Conservation (phyloP, 2,329 filamentous ascomycete genomes). For the Pseudocercospora macadamiae region DNA sequence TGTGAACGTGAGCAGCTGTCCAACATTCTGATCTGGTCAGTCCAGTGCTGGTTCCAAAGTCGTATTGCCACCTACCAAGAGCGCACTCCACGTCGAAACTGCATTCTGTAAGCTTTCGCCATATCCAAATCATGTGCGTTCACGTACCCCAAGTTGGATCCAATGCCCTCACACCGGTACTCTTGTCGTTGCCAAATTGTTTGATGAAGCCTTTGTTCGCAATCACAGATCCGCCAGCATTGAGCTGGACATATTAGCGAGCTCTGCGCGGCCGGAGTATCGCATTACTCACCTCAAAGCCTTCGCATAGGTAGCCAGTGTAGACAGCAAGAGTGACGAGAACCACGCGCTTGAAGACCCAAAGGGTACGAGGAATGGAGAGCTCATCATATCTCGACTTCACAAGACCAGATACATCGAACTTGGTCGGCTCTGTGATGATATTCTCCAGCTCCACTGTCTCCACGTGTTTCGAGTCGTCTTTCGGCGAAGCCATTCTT, state of each 20-base stretch:
- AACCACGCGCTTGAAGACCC: constrained; percentile 9
- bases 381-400: constrained; percentile 15
- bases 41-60: no score
- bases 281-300: constrained; percentile 2
- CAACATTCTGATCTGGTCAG: constrained; percentile 7
- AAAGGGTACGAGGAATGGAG: constrained; percentile 5
- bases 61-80: no score
- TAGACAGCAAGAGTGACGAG: constrained; percentile 8
- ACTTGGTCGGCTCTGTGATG: background rate
- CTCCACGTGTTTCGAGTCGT: background rate
- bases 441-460: no score
- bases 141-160: constrained; percentile 3
- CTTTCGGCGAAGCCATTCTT: constrained; percentile 3
- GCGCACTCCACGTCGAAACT: constrained; percentile 14
- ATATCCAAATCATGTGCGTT: background rate
- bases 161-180: constrained; percentile 6
- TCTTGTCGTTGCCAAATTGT: constrained; percentile 7
- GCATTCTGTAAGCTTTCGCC: background rate
- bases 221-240: constrained; percentile 2
- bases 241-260: background rate
- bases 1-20: constrained; percentile 12
- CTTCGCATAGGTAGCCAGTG: constrained; percentile 10
- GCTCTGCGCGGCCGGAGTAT: background rate
- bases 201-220: constrained; percentile 12
- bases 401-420: constrained; percentile 2